These are phyloP conservation scores for Cryphonectria parasitica DNA, from an alignment of 2,329 filamentous ascomycete genomes.

Conservation along the genomic window DNA sequence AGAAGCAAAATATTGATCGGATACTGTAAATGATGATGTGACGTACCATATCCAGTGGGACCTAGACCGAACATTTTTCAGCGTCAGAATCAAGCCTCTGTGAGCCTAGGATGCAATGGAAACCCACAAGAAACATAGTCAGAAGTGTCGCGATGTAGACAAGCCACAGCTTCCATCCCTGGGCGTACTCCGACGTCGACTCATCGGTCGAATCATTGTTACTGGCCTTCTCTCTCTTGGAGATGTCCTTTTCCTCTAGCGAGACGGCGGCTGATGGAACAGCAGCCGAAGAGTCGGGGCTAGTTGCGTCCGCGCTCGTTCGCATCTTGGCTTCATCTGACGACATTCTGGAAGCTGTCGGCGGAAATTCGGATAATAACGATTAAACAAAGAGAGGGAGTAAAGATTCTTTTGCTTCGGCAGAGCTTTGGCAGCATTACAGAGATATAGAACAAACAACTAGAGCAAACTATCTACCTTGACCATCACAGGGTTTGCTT, in stretches of 20 bases:
- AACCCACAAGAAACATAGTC: constrained; percentile 3
- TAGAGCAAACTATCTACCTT: background rate
- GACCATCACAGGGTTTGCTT: too few relatives aligned
- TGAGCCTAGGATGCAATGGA: background rate
- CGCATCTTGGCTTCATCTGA: too few relatives aligned
- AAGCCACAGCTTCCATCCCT: constrained; percentile 8
- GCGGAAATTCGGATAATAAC: background rate
- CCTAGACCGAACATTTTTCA: background rate
- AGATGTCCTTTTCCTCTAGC: background rate
- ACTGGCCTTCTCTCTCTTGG: background rate
- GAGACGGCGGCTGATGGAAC: background rate
- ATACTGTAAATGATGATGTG: background rate
- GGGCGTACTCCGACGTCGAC: background rate
- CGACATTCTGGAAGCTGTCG: background rate
- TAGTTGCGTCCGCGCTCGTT: too few relatives aligned
- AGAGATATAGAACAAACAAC: background rate
- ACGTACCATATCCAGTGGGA: constrained; percentile 5
- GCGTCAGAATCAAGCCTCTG: background rate
- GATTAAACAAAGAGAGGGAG: background rate
- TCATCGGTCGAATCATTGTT: background rate
- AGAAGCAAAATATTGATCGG: background rate
- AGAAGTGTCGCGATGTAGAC: constrained; percentile 3
- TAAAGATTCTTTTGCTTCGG: background rate
- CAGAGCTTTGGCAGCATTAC: too few relatives aligned
- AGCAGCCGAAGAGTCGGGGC: too few relatives aligned